phyloP scores from a whole-genome alignment of 1,284 basidiomycete genomes.

The Athelia psychrophila region DNA sequence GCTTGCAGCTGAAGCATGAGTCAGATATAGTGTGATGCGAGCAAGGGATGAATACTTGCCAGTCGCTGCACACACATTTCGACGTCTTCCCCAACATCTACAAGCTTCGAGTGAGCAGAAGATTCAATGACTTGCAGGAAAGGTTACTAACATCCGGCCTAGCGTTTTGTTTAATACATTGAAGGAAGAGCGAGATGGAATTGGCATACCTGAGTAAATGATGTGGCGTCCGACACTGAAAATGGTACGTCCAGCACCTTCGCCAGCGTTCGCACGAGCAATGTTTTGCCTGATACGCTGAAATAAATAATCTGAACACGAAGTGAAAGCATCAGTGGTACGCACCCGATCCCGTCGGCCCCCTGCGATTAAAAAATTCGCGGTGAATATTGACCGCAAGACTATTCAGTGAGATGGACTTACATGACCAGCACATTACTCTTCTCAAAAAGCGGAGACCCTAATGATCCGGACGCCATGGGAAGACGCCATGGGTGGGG shows the following conservation, averaged over 20 bases:
- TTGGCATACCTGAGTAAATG: conserved; percentile 68
- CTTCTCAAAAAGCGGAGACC: conserved; percentile 74
- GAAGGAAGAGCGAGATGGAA: conserved; percentile 4
- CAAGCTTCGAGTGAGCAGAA: conserved; percentile 9
- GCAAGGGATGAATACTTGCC: conserved; percentile 33
- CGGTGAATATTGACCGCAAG: background rate
- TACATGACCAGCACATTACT: conserved; percentile 90
- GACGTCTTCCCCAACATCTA: conserved; percentile 94
- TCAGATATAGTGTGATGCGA: background rate
- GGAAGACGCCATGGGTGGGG: conserved; percentile 43
- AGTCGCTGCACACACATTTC: conserved; percentile 86
- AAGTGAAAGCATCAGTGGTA: background rate
- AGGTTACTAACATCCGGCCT: conserved; percentile 74
- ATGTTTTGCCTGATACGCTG: conserved; percentile 68
- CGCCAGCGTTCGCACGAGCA: conserved; percentile 83
- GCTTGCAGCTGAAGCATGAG: conserved; percentile 62
- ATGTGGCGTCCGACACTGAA: conserved; percentile 83
- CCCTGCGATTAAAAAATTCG: conserved; percentile 40
- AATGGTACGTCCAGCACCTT: conserved; percentile 89
- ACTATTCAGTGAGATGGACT: conserved; percentile 20
- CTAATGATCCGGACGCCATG: background rate
- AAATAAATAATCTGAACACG: conserved; percentile 7
- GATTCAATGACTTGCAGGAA: conserved; percentile 1
- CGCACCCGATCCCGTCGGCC: conserved; percentile 79
- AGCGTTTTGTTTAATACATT: conserved; percentile 6